Evolutionary conservation across 176 grass and related monocot species (phyloP), one percentile per base, ranked within the genome.

Genomic region (Hyparrhenia diplandra): DNA sequence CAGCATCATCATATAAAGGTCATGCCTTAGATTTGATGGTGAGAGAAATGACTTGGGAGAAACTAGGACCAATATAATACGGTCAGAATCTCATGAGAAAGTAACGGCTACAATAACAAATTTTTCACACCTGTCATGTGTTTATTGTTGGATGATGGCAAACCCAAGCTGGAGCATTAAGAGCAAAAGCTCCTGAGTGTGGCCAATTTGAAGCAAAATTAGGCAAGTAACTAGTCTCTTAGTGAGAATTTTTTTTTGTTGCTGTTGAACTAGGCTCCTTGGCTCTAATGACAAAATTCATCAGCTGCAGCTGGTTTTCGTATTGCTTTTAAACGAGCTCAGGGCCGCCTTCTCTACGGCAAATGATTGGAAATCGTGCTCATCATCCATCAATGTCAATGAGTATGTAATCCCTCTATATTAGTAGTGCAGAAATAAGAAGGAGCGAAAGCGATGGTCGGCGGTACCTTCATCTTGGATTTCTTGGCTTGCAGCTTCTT

Each of bases 401-500:
- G 58, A 73, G 45, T 30, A 20, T n/a, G 51, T n/a, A 13, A 65
- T 25, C 10, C 55, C n/a, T 3, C 55, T 46, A 16, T 5, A 61
- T 78, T 18, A 37, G 10, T 25, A 71, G 17, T n/a, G 9, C n/a
- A 59, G 8, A 4, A 11, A n/a, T 8, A 51, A 54, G 18, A 3
- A 58, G 54, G 54, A 58, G 54, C 54, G 54, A 58, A 3, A 58
- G 54, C 55, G 1, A 11, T 20, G 5, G 32, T 43, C 10, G n/a
- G 10, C 59, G 25, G 13, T 76, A 94, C 92, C 92, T 97, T 97
- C 94, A 94, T 94, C 87, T 92, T 94, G 73, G 87, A 82, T 68
- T 90, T 92, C 68, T 81, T 94, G 52, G 89, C 94, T 43, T 94
- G 94, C 65, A 97, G 88, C 80, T 97, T 97, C 80, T 85, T 92